A percentile compares a stretch with the other conserved stretches of the same genome.
These are phyloP conservation scores for Rhynchospora tenuis DNA, from an alignment of 176 grass and related monocot genomes.

Conservation along the genomic window DNA sequence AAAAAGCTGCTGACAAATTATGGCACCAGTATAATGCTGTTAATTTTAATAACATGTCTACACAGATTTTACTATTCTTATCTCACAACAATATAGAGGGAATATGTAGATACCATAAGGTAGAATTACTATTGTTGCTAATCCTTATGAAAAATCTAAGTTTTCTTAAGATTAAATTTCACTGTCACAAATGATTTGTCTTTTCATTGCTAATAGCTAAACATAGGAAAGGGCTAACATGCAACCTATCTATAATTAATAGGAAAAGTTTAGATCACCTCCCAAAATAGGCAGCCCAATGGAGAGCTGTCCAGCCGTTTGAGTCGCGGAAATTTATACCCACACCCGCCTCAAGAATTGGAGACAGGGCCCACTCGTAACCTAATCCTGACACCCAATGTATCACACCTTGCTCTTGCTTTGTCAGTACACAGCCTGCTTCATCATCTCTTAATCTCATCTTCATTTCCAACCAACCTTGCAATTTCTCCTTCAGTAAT, in stretches of 20 bases:
- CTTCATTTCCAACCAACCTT: conserved; percentile 61
- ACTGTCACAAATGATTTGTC: neutral
- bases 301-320: conserved; percentile 98
- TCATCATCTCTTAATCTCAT: conserved; percentile 29
- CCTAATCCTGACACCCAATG: conserved; percentile 86
- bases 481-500: conserved; percentile 76
- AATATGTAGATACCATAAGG: neutral
- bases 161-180: neutral
- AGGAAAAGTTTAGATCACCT: conserved; percentile 49
- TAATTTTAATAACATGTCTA: neutral
- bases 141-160: neutral
- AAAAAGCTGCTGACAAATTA: neutral
- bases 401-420: conserved; percentile 84
- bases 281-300: conserved; percentile 96
- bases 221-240: neutral
- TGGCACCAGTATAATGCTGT: neutral
- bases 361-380: conserved; percentile 77
- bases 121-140: neutral
- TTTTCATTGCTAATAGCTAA: neutral
- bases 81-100: neutral
- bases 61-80: neutral
- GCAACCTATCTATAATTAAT: conserved; percentile 8
- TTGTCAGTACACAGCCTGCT: conserved; percentile 49
- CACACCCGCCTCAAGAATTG: conserved; percentile 55
- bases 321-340: conserved; percentile 94